Base-by-base conservation (phyloP, 2,329 filamentous ascomycete genomes). In the Graphium sp. region DNA sequence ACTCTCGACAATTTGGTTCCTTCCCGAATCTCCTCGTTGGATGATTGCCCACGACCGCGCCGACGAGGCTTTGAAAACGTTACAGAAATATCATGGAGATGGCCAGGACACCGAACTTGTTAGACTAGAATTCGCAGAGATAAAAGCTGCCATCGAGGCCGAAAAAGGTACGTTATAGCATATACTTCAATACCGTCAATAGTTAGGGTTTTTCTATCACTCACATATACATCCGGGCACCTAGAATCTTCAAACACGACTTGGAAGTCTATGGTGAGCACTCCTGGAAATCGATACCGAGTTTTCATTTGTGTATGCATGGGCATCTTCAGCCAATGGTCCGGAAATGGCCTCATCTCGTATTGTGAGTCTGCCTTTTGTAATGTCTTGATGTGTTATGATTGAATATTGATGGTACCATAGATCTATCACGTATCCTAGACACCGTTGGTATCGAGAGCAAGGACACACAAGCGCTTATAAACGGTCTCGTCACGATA, bases 1-100 rank as follows among this genome's bases (percentile, higher is more conserved):
- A n/a, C 30, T 39, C 19, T 16, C 36, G 5, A 20, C 35, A 2
- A 24, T 60, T 4, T 67, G 58, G 32, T 57, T 71, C 36, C 49
- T 74, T 1, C 71, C 72, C 0, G 71, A 76, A 39, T 71, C 64
- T 3, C 72, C 72, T 2, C 49, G 71, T 32, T 75, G 68, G 68
- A 52, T 74, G 14, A 66, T 70, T 32, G 58, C 60, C 32, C 60
- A 68, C 32, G 56, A 62, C 35, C 58, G 62, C 22, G 48, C 55
- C 9, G 60, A 67, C 5, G 52, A 67, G 30, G 63, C 67, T 0
- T 49, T 61, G 11, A 50, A 53, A 2, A 60, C 63, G 10, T 54
- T 76, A 24, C 58, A 55, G 6, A 63, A 56, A 32, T 74, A 62
- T 37, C 71, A 70, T 16, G 64, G 60, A 8, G 57, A 74, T 28